Evolutionary conservation across 2,329 filamentous ascomycete genomes (phyloP), one percentile per base, ranked within the genome.

Genomic region (Bipolaris victoriae): DNA sequence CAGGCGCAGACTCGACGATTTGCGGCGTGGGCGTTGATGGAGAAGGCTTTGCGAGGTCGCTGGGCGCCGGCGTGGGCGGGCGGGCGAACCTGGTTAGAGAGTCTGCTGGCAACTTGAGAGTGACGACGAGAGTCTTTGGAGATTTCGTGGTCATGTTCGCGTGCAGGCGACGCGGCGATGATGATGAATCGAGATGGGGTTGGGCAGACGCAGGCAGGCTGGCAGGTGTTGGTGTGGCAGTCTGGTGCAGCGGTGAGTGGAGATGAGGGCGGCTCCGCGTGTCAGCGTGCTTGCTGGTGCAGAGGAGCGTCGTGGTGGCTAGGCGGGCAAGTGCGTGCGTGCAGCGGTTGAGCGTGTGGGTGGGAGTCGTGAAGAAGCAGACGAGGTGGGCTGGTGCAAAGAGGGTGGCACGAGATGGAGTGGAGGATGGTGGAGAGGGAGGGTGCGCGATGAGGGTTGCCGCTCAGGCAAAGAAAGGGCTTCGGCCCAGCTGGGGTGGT

Each of bases 1-100:
- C 56, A 5, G 78, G 72, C 15, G 77, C 67, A 7, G 75, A 64
- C 57, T 77, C 74, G 66, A 72, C 67, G 60, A 73, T 66, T 36
- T 68, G 69, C 40, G 73, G 62, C 31, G 69, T 66, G n/a, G 73
- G 70, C 33, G 76, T 76, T 50, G 72, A 68, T 39, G 77, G 74
- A 41, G 76, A 75, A 36, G 78, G 74, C 57, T 80, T 78, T 46
- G 74, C 65, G 46, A 65, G 60, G 47, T 64, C 65, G 26, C 72
- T 63, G 40, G 69, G 59, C 29, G 65, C 64, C 49, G 65, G 61
- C 46, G 62, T 52, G 44, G 65, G 54, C 49, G 64, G 62, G 58
- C 69, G 66, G 9, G 70, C 69, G 53, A 75, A 76, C 18, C 66
- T 66, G 36, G 63, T 53, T 46, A 77, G 73, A 9, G 53, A 53